phyloP scores from a whole-genome alignment of 2,329 filamentous ascomycete genomes.

The Dactylonectria macrodidyma region DNA sequence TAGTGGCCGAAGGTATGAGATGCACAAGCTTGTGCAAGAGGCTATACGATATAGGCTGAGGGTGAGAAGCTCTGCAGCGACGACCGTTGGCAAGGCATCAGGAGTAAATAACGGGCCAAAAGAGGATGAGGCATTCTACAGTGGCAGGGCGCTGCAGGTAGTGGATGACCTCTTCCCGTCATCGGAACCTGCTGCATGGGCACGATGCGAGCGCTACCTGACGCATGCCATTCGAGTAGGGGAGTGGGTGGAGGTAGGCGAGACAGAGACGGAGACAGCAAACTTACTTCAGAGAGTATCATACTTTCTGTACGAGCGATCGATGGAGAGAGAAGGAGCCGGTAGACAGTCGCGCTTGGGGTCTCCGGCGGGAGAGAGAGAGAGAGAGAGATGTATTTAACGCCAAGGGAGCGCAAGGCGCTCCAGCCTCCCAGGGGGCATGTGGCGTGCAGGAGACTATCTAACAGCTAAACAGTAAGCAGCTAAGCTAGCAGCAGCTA shows the following conservation, averaged over 20 bases:
- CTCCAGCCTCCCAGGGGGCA: conserved; percentile 7
- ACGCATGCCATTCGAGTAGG: conserved; percentile 46
- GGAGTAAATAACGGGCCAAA: too few species aligned
- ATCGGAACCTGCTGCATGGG: conserved; percentile 36
- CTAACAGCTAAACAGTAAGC: background rate
- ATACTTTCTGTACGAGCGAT: conserved; percentile 41
- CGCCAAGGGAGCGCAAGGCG: conserved; percentile 13
- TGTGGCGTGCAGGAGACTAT: conserved; percentile 20
- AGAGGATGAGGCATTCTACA: conserved; percentile 40
- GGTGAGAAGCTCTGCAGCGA: background rate
- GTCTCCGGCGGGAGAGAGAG: background rate
- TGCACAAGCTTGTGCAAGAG: conserved; percentile 52
- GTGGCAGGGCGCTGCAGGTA: conserved; percentile 39
- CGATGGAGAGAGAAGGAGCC: conserved; percentile 25
- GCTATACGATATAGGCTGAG: conserved; percentile 42
- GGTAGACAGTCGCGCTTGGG: background rate
- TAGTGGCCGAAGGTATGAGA: conserved; percentile 42
- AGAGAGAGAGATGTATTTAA: conserved; percentile 15
- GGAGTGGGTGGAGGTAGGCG: conserved; percentile 42
- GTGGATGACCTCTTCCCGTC: conserved; percentile 41
- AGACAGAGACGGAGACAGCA: conserved; percentile 29
- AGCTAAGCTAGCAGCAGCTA: background rate
- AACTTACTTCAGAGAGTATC: conserved; percentile 38
- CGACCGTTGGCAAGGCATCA: background rate
- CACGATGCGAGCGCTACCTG: conserved; percentile 47